phyloP scores from a whole-genome alignment of 1,139 yeast species.

The Yamadazyma atlantica region DNA sequence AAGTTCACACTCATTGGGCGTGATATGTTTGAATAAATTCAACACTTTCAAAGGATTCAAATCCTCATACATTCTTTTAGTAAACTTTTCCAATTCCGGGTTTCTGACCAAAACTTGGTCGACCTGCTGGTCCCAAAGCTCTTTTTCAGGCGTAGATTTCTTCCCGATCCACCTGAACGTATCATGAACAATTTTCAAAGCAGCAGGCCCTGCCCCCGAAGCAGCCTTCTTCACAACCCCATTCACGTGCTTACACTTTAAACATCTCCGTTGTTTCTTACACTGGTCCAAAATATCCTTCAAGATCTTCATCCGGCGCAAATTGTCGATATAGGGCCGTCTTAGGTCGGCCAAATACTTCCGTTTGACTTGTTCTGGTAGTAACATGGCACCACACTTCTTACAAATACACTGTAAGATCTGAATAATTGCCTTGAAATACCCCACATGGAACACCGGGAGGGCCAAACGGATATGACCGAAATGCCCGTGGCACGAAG shows the following conservation, averaged over 20 bases:
- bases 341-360: constrained; percentile 73
- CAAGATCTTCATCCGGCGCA: constrained; percentile 85
- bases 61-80: constrained; percentile 88
- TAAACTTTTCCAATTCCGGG: constrained; percentile 88
- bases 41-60: constrained; percentile 89
- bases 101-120: constrained; percentile 65
- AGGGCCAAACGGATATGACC: constrained; percentile 91
- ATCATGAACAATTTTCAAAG: constrained; percentile 92
- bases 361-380: constrained; percentile 72
- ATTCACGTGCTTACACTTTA: constrained; percentile 81
- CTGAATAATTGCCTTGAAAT: constrained; percentile 86
- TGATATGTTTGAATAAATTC: constrained; percentile 80
- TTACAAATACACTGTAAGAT: constrained; percentile 92
- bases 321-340: constrained; percentile 85
- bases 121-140: constrained; percentile 83
- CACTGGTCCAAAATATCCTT: constrained; percentile 87
- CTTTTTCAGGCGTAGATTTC: constrained; percentile 81
- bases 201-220: constrained; percentile 86
- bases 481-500: constrained; percentile 97
- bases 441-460: constrained; percentile 97
- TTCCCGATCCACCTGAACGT: constrained; percentile 96
- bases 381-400: constrained; percentile 74
- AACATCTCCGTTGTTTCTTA: constrained; percentile 90
- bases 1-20: constrained; percentile 86
- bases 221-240: constrained; percentile 99